Evolutionary conservation across 768 basidiomycete genomes (phyloP).

Genomic region (Suillus tomentosus): DNA sequence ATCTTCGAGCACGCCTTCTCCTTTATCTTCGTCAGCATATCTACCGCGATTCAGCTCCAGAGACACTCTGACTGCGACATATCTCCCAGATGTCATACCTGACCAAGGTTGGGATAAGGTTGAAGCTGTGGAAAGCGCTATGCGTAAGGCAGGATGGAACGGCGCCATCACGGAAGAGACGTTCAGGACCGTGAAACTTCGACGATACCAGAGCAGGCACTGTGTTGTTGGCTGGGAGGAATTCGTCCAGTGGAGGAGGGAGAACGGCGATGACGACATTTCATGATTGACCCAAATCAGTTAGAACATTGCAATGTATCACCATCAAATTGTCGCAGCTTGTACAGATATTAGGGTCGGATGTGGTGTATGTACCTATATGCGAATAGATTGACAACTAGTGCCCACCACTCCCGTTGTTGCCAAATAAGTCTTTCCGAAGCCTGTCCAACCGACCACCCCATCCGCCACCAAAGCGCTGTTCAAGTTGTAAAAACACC

Average conservation of each 20-base stretch:
- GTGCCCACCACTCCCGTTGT: conserved; percentile 7
- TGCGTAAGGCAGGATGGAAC: conserved; percentile 90
- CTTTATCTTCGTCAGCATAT: conserved; percentile 64
- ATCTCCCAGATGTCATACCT: conserved; percentile 88
- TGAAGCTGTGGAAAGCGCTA: conserved; percentile 88
- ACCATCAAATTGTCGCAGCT: conserved; percentile 15
- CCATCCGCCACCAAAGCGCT: conserved; percentile 50
- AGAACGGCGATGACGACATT: conserved; percentile 42
- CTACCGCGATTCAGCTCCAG: conserved; percentile 56
- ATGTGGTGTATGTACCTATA: conserved; percentile 11
- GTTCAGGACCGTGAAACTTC: conserved; percentile 71
- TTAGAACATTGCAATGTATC: conserved; percentile 6
- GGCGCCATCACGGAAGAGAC: conserved; percentile 82
- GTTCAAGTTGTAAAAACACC: conserved; percentile 60
- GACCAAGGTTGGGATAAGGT: conserved; percentile 94
- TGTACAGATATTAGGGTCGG: conserved; percentile 16
- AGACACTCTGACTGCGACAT: conserved; percentile 80
- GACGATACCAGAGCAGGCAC: conserved; percentile 79
- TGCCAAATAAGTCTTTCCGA: conserved; percentile 39
- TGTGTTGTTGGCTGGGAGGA: conserved; percentile 74
- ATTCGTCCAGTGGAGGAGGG: conserved; percentile 72
- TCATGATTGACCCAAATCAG: conserved; percentile 13
- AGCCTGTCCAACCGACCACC: conserved; percentile 48
- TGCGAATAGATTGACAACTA: conserved; percentile 10
- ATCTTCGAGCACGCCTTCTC: conserved; percentile 68